Base-by-base conservation (phyloP, 2,329 filamentous ascomycete species). In the Monosporascus ibericus region DNA sequence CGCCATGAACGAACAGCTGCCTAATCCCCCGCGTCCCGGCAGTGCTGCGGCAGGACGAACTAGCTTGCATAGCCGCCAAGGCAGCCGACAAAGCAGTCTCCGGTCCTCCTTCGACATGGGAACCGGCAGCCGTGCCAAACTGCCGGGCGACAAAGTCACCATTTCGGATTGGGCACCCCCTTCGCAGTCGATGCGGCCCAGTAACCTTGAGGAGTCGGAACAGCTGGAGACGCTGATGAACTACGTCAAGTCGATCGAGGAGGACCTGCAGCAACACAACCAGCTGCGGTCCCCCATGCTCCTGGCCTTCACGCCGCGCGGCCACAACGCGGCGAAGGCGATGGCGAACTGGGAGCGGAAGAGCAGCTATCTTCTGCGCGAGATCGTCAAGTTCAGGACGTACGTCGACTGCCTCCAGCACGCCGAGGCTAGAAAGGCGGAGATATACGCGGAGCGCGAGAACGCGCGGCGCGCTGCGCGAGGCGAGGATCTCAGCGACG, bases 331-430 rank as follows among this genome's bases (percentile, higher is more conserved):
- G 17, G 76, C 75, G 56, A 92, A 88, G 70, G 90, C 92, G 17
- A 92, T 97, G 88, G 80, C 86, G 20, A 99, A 99, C 70, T 99
- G 94, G 92, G 92, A 99, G 75, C 85, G 88, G 65, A 97, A 97
- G 75, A 95, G 90, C 52, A 86, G 89, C 30, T 96, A 97, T 67
- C 74, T 99, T 40, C 78, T 97, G 14, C 80, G 89, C 37, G 94
- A 99, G 73, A 96, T 95, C 68, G 91, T 97, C 70, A 97, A 97
- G 71, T 97, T 96, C 73, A 80, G 87, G 55, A 97, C 92, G 0
- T 99, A 97, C 65, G 92, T 96, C 60, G 94, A 97, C 68, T 86
- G 84, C 36, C 74, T 99, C 48, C 78, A 84, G 53, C 81, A 82
- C 38, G 92, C 92, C 0, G 82, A 88, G 60, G 72, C 68, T 34